Base-by-base conservation (phyloP, 768 basidiomycete genomes). In the Rhizopogon vinicolor region DNA sequence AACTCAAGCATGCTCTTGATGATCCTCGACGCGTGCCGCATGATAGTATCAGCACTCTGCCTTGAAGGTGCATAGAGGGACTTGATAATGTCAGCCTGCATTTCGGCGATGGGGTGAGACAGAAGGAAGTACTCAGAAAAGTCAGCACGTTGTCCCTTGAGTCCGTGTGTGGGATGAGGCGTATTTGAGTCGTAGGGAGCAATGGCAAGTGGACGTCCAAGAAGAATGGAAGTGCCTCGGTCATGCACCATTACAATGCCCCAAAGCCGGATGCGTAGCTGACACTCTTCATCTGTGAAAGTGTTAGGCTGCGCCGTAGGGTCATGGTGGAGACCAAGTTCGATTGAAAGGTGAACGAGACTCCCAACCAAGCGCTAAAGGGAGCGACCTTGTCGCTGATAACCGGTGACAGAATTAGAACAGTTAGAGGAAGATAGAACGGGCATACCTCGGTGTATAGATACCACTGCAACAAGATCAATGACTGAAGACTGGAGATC, bases 11-110 rank as follows among this genome's bases (percentile, higher is more conserved):
- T 84, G 61, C 82, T 83, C 71, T 85, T 88, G 58, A 90, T 87
- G 53, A 93, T 91, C 52, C 91, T 78, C 22, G 79, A 86, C 22
- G 91, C 88, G 62, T 89, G 85, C 43, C 83, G 82, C 78, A 91
- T 84, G 57, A 91, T 81, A 8, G 80, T 74, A 59, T 90, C 87
- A 1, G 79, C 80, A 22, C 77, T 79, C 68, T 87, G 86, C 45
- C 78, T 79, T n/a, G 84, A 83, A 1, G 91, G 91, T 7, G 83
- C 78, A 64, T 93, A 93, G 7, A 93, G 77, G 9, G 89, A 89
- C 65, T 89, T 90, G 74, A 93, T 89, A 57, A 93, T 90, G 58
- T 93, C 91, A 4, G 91, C 91, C 60, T 93, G 91, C 55, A 93
- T 90, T 60, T 90, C 88, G 22, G 85, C 85, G 44, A 93, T 76